Conservation (phyloP, 371 early-diverging fungal genomes). For the Nematocida displodere region DNA sequence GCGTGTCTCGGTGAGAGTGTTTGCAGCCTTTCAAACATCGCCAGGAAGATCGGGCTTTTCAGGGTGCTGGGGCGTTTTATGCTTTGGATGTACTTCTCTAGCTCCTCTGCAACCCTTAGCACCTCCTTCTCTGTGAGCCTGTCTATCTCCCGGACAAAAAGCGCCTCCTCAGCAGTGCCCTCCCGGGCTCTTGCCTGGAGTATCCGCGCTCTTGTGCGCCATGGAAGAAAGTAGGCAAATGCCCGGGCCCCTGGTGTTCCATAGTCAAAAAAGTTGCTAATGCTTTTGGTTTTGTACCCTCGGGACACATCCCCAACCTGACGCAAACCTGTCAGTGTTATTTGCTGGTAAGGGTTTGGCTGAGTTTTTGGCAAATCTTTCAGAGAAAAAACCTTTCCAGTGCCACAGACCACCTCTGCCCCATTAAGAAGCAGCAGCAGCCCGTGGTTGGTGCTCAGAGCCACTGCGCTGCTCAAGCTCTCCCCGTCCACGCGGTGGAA, state of each 20-base stretch:
- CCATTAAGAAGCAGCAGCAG: constrained; percentile 29
- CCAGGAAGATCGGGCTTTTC: constrained; percentile 8
- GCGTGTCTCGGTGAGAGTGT: background rate
- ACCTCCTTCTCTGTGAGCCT: background rate
- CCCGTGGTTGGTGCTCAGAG: too few species aligned
- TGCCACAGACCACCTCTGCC: constrained; percentile 11
- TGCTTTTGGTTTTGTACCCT: constrained; percentile 5
- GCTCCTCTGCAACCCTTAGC: background rate
- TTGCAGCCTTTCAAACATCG: background rate
- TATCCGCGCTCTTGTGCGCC: background rate
- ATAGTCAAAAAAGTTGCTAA: constrained; percentile 1
- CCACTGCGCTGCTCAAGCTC: too few species aligned
- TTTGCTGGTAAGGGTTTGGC: too few species aligned
- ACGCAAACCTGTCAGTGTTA: background rate
- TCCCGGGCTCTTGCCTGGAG: background rate
- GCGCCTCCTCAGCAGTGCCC: background rate
- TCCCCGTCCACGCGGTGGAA: too few species aligned
- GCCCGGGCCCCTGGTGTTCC: background rate
- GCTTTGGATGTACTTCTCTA: constrained; percentile 18
- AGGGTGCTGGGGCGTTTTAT: background rate
- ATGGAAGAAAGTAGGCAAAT: constrained; percentile 11
- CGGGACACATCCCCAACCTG: background rate
- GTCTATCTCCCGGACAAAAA: background rate
- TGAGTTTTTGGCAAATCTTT: background rate
- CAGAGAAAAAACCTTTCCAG: constrained; percentile 12